Evolutionary conservation across 257 asterid genomes (phyloP).

Genomic region (Buddleja alternifolia): DNA sequence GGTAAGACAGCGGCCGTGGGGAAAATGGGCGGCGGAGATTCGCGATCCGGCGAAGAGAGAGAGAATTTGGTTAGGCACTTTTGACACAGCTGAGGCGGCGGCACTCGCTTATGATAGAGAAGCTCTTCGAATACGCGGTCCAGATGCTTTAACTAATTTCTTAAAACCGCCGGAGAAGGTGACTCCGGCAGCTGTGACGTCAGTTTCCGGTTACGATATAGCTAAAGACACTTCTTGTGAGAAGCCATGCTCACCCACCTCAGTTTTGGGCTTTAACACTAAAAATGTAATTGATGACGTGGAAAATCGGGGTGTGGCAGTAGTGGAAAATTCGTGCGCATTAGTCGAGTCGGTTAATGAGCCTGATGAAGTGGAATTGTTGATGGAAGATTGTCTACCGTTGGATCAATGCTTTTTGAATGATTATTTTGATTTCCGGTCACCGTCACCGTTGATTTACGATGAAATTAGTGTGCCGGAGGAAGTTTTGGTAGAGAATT

Average conservation of each 20-base stretch:
- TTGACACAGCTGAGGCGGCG: slow-evolving; percentile 76
- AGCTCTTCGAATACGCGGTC: slow-evolving; percentile 63
- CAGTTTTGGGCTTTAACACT: slow-evolving; percentile 44
- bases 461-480: slow-evolving; percentile 25
- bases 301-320: neutral
- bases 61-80: slow-evolving; percentile 81
- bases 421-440: slow-evolving; percentile 39
- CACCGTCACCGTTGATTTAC: slow-evolving; percentile 47
- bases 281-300: neutral
- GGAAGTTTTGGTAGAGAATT: slow-evolving; percentile 13
- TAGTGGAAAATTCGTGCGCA: neutral
- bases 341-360: slow-evolving; percentile 13
- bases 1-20: slow-evolving; percentile 85
- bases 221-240: slow-evolving; percentile 36
- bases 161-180: slow-evolving; percentile 36
- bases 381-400: slow-evolving; percentile 35
- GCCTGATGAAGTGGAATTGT: slow-evolving; percentile 16
- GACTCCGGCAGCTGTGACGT: slow-evolving; percentile 4
- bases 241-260: slow-evolving; percentile 52
- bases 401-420: slow-evolving; percentile 45
- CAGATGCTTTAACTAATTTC: slow-evolving; percentile 59
- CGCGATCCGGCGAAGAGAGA: slow-evolving; percentile 56
- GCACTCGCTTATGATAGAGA: slow-evolving; percentile 68
- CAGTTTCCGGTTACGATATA: slow-evolving; percentile 42
- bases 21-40: slow-evolving; percentile 88